These are phyloP conservation scores for Margaritispora aquatica DNA, from an alignment of 495 filamentous ascomycete species.

Conservation along the genomic window DNA sequence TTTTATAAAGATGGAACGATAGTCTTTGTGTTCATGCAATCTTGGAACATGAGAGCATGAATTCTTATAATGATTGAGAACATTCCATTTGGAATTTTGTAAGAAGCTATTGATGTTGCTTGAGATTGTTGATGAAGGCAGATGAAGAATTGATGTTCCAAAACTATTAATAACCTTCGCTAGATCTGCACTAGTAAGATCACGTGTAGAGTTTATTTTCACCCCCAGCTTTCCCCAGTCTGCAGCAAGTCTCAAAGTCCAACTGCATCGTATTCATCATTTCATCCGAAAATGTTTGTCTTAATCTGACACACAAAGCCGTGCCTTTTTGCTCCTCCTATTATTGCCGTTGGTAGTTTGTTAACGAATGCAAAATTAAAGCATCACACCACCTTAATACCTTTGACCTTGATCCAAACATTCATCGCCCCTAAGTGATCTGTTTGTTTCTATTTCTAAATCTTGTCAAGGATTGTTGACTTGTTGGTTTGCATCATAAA, in stretches of 20 bases:
- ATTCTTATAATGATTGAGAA: no score
- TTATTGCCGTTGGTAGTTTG: no score
- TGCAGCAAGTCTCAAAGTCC: no score
- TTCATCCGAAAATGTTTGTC: background rate
- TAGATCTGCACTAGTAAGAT: background rate
- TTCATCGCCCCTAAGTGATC: background rate
- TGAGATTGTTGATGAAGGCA: background rate
- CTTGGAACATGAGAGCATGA: background rate
- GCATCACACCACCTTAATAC: background rate
- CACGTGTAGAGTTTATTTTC: background rate
- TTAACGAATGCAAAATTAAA: background rate
- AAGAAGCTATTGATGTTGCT: no score
- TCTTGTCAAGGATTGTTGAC: no score
- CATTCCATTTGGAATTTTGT: no score
- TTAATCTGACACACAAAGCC: background rate
- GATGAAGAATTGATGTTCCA: no score
- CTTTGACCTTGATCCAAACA: no score
- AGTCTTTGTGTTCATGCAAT: background rate
- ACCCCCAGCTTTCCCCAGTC: no score
- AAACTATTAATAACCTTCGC: background rate
- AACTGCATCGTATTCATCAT: background rate
- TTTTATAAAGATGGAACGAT: background rate
- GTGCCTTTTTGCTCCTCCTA: background rate
- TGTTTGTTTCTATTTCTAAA: background rate
- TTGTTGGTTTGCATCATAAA: no score